Base-by-base conservation (phyloP, 163 green algal genomes). In the Chlamydomonas reinhardtii region DNA sequence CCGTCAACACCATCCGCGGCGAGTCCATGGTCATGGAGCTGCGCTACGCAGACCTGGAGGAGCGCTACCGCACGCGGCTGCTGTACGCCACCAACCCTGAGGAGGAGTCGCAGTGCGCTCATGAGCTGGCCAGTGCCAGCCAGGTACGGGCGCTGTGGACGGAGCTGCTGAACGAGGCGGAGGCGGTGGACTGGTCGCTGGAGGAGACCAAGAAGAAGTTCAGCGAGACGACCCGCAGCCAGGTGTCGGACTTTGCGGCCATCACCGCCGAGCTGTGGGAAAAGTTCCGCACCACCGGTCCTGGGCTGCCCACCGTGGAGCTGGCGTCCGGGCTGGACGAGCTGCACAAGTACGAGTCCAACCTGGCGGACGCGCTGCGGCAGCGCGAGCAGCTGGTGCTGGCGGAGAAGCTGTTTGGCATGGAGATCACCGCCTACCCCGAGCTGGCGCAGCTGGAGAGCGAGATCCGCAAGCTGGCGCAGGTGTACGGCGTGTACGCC, bases 351-450 rank as follows among this genome's bases (percentile, higher is more conserved):
- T 95, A 94, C 74, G 81, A 93, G 85, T 66, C 27, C 9, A 89
- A 93, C 82, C 66, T 93, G 74, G 81, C 91, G 35, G 69, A 77
- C 9, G 79, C 91, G 24, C 39, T 78, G n/a, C 85, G 91, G 85
- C 80, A 91, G 79, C 91, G 93, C 25, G 94, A 96, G 90, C 80
- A 93, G 85, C 92, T 98, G 81, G 92, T 95, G 71, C 91, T 97
- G 39, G 95, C 95, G 22, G 91, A 98, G 94, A 96, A 96, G 88
- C 93, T 98, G 35, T 98, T 98, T 86, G 93, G 94, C 82, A 93
- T 98, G 88, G 85, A 94, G 29, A 93, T 96, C 68, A 97, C 95
- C 27, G 90, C 85, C 82, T 97, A 97, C 85, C 94, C 94, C 4
- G 82, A 91, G 62, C 91, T 98, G 25, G 83, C 86, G 22, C 84